Percentiles rank a stretch among this genome's conserved stretches.
Evolutionary conservation across 176 grass and related monocot species (phyloP).

Genomic region (Rhynchospora breviuscula): DNA sequence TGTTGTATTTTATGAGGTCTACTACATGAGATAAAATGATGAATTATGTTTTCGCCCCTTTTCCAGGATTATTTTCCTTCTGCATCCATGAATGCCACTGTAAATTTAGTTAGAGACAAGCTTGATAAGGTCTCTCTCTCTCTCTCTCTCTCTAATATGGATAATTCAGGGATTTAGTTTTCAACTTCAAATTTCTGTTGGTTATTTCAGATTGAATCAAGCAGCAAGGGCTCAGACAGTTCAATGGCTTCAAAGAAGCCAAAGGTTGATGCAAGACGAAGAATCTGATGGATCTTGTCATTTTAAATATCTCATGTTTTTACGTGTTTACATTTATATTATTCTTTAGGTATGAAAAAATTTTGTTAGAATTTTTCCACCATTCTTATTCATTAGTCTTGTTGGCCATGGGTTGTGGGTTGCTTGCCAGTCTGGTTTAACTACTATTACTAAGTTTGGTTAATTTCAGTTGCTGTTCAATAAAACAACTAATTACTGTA

Average conservation of each 20-base stretch:
- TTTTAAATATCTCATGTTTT: background rate
- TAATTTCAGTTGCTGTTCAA: background rate
- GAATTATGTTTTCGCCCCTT: background rate
- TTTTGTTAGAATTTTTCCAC: background rate
- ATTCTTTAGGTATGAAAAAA: background rate
- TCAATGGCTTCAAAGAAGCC: constrained; percentile 54
- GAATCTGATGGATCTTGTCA: constrained; percentile 49
- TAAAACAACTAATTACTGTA: too few species aligned
- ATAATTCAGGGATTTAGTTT: background rate
- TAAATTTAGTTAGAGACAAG: constrained; percentile 64
- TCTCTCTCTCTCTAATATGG: background rate
- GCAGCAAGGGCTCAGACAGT: constrained; percentile 22
- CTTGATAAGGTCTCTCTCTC: constrained; percentile 51
- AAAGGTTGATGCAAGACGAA: constrained; percentile 53
- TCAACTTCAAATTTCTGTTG: constrained; percentile 12
- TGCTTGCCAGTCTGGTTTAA: background rate
- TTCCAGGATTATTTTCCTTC: constrained; percentile 87
- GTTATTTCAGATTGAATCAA: constrained; percentile 66
- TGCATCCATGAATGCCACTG: constrained; percentile 66
- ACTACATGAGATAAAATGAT: background rate
- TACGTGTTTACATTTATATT: background rate
- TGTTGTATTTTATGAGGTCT: background rate
- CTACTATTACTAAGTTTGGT: background rate
- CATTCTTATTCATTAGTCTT: background rate
- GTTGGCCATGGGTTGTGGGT: background rate